A percentile compares a stretch with the other conserved stretches of the same genome.
Evolutionary conservation across 2,329 filamentous ascomycete species (phyloP).

Genomic region (Neopestalotiopsis clavispora): DNA sequence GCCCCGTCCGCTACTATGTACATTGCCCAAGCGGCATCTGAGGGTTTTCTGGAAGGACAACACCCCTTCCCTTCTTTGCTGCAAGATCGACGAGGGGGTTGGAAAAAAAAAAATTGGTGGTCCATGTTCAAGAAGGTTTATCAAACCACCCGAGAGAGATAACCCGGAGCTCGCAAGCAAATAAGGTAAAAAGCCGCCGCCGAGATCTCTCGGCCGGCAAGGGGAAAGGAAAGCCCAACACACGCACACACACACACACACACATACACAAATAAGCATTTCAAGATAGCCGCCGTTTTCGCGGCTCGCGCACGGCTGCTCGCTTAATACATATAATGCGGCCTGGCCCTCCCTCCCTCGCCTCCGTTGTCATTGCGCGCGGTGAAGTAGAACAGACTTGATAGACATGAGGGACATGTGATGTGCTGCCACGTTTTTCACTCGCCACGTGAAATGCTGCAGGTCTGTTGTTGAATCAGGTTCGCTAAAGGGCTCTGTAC

Average conservation of each 20-base stretch:
- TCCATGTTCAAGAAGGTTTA: background rate
- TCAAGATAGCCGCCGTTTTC: conserved; percentile 1
- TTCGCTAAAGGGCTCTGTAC: too few relatives aligned
- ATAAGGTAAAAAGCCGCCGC: too few relatives aligned
- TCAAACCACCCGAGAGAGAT: too few relatives aligned
- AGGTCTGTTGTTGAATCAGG: too few relatives aligned
- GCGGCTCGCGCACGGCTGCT: background rate
- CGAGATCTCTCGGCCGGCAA: too few relatives aligned
- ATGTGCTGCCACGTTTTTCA: background rate
- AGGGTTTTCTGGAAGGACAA: background rate
- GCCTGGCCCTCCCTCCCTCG: background rate
- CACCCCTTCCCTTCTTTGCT: background rate
- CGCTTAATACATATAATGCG: background rate
- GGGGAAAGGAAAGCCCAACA: background rate
- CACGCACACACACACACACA: too few relatives aligned
- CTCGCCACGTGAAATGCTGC: background rate
- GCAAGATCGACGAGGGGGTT: background rate
- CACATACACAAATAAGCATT: background rate
- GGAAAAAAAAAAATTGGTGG: background rate
- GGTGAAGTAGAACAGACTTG: background rate
- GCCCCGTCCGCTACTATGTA: background rate
- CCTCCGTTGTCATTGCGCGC: background rate
- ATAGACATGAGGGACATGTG: background rate
- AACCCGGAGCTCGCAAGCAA: too few relatives aligned
- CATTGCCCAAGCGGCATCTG: background rate